Base-by-base conservation (phyloP, 768 basidiomycete genomes). In the Dacryopinax primogenitus region DNA sequence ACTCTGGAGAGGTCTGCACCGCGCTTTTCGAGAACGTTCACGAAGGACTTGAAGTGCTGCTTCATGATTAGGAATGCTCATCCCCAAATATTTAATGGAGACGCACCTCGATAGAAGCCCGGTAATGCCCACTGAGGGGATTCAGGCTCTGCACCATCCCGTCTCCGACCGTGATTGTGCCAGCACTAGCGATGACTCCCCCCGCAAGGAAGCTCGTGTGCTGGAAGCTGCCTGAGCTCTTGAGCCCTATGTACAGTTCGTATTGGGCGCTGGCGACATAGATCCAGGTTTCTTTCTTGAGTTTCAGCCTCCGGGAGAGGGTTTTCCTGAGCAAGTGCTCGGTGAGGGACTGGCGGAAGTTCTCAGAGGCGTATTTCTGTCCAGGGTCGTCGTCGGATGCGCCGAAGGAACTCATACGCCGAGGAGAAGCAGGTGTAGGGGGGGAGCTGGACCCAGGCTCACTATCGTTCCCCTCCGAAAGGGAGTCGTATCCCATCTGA, bases 161-260 rank as follows among this genome's bases (percentile, higher is more conserved):
- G 39, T 83, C 75, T 68, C 85, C 82, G 28, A 87, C 83, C 0
- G 82, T 80, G 64, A 87, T 84, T 41, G 86, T 74, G 6, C 84
- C 85, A 3, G 86, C 85, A 21, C 30, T 51, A 30, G 34, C 39
- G 23, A 62, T 63, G 13, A 44, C 45, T 0, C 68, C 68, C 0
- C 84, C 83, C 2, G 78, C 73, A 1, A 81, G 73, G 67, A 84
- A 83, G 0, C 84, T 84, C 0, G 85, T 86, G 71, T 87, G 86
- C 67, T 86, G 86, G 67, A 87, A 86, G 2, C 74, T 75, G 4
- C 85, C 85, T 11, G 82, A 81, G 36, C 70, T 77, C 77, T 88
- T 87, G 68, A 88, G 84, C 0, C 84, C 86, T 58, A 88, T 76
- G 71, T 83, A 88, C 15, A 86, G 75, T 68, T 86, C 85, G 72